phyloP scores from a whole-genome alignment of 2,329 filamentous ascomycete genomes.

The Trichoderma cornu-damae region DNA sequence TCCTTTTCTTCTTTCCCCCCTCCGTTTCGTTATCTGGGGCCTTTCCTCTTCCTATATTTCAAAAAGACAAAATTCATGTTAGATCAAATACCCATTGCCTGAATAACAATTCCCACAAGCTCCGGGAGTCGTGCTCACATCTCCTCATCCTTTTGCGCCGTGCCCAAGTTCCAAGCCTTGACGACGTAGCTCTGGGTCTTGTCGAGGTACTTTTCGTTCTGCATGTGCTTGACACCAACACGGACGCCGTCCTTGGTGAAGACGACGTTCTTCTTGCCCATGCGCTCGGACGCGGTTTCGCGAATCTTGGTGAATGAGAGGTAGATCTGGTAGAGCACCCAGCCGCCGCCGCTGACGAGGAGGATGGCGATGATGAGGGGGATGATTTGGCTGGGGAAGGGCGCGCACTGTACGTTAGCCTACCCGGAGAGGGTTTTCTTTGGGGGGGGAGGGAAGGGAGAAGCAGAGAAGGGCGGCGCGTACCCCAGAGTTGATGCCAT shows the following conservation, averaged over 20 bases:
- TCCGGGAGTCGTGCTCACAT: slow-evolving; percentile 19
- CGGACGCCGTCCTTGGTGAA: slow-evolving; percentile 71
- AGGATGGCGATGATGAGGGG: slow-evolving; percentile 64
- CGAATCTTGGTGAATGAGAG: slow-evolving; percentile 61
- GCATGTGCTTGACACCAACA: slow-evolving; percentile 64
- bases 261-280: slow-evolving; percentile 69
- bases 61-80: neutral
- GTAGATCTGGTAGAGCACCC: slow-evolving; percentile 69
- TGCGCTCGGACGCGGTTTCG: slow-evolving; percentile 59
- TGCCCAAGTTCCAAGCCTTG: slow-evolving; percentile 59
- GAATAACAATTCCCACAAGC: too few species aligned
- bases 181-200: slow-evolving; percentile 64
- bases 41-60: slow-evolving; percentile 1
- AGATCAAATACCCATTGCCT: too few species aligned
- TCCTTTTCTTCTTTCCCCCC: too few species aligned
- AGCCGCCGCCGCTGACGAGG: slow-evolving; percentile 54
- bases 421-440: too few species aligned
- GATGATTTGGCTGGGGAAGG: slow-evolving; percentile 50
- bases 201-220: slow-evolving; percentile 67
- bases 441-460: neutral
- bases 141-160: slow-evolving; percentile 24
- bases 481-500: slow-evolving; percentile 15
- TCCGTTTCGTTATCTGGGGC: neutral
- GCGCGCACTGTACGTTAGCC: neutral
- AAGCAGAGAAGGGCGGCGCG: neutral